Evolutionary conservation across 495 filamentous ascomycete species (phyloP), one percentile per base, ranked within the genome.

Genomic region (Neurospora africana): DNA sequence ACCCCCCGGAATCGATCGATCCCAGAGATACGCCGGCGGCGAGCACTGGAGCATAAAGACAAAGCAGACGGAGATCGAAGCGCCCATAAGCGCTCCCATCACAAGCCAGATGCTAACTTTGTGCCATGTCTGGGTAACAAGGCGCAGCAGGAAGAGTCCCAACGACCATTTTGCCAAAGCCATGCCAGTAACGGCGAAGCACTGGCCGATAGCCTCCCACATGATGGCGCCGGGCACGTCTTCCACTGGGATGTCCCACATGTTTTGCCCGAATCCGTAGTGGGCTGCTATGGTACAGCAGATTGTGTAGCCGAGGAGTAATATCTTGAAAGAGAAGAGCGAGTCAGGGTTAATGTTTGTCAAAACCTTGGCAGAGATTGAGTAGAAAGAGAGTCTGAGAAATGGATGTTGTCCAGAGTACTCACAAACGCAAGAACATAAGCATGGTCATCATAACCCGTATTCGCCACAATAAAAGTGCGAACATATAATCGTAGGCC

Each of bases 21-120:
- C 72, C 79, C 79, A 85, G 40, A 81, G 79, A 68, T 72, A 81
- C 2, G 75, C 74, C 13, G 83, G 41, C 2, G 83, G 83, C 0
- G 65, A 78, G 71, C 83, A 85, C 76, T 88, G 87, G 72, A 84
- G 81, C 68, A 87, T 80, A 68, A 83, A 84, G 58, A 81, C 83
- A 36, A 87, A 65, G 53, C 53, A 65, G 53, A 33, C 27, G 27
- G 53, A 65, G 53, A 35, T 39, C 3, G 75, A 74, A 43, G 76
- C 76, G 9, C 71, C 37, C 36, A n/a, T 15, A 2, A 77, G 77
- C 23, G 72, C 41, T 33, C 69, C 68, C 27, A 74, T 75, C 9
- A 76, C 78, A 2, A 69, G 41, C 78, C 76, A 79, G n/a, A 80
- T 74, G 13, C 71, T 74, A 19, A 79, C 71, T 40, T 74, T 76